phyloP scores from a whole-genome alignment of 176 grass and related monocot genomes.

The Bothriochloa decipiens region DNA sequence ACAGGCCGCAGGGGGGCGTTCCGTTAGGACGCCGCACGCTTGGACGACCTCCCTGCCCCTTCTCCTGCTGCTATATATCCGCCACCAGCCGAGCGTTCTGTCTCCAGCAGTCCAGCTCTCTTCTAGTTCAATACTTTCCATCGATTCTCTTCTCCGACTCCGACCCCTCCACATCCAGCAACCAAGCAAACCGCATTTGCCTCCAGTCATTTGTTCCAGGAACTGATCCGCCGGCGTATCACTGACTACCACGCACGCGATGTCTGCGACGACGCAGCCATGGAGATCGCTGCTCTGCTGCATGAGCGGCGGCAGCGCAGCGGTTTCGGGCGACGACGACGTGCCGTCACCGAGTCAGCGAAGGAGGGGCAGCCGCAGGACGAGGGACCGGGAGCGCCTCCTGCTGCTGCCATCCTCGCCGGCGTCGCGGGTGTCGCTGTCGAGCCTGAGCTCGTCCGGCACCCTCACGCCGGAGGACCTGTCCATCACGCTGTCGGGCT shows the following conservation, averaged over 20 bases:
- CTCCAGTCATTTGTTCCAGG: not conserved
- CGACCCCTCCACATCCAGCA: not conserved
- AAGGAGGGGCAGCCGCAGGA: not conserved
- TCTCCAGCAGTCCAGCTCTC: conserved; percentile 1
- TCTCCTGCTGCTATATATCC: not conserved
- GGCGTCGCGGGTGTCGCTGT: conserved; percentile 61
- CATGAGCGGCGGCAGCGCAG: not conserved
- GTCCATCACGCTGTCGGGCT: conserved; percentile 50
- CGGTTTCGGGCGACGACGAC: not conserved
- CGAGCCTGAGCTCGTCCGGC: conserved; percentile 57
- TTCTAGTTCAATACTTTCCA: not conserved
- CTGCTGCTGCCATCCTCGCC: not conserved
- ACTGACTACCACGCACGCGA: not conserved
- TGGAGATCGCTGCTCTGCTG: conserved; percentile 56
- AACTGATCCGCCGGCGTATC: not conserved
- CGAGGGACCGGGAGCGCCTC: not conserved
- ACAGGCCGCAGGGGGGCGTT: not conserved
- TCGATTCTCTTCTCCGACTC: not conserved
- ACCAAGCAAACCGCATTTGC: not conserved
- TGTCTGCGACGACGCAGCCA: conserved; percentile 6
- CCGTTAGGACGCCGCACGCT: conserved; percentile 16
- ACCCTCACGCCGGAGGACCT: conserved; percentile 73
- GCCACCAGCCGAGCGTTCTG: not conserved
- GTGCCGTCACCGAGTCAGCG: not conserved
- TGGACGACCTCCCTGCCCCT: not conserved